phyloP scores from a whole-genome alignment of 1,284 basidiomycete species.

The Ceratobasidium sp. region DNA sequence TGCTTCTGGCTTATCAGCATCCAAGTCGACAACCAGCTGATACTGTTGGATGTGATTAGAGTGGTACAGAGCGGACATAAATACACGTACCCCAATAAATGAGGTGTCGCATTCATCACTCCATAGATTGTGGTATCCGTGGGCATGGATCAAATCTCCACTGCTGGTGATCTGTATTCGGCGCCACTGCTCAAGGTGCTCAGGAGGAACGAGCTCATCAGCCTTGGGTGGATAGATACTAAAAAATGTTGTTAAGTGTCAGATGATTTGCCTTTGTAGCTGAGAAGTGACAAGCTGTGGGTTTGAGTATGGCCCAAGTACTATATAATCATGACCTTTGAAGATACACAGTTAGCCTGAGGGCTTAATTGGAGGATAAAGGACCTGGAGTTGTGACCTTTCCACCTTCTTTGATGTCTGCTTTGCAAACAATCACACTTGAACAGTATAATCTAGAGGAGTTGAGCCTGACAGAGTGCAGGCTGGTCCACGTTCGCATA shows the following conservation, averaged over 20 bases:
- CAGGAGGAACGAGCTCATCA: not conserved
- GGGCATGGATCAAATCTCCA: not conserved
- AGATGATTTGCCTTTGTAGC: conserved; percentile 43
- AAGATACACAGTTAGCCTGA: conserved; percentile 46
- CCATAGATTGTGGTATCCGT: not conserved
- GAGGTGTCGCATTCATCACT: not conserved
- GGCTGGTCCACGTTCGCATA: conserved; percentile 51
- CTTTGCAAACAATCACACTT: conserved; percentile 47
- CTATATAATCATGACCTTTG: conserved; percentile 47
- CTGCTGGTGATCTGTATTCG: not conserved
- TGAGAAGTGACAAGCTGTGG: not conserved
- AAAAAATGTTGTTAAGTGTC: conserved; percentile 44
- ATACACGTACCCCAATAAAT: not conserved
- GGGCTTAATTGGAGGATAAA: not conserved
- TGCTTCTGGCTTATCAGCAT: not conserved
- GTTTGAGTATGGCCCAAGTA: not conserved
- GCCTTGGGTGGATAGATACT: conserved; percentile 8
- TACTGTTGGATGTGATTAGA: not conserved
- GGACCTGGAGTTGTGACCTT: conserved; percentile 41
- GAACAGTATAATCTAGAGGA: conserved; percentile 50
- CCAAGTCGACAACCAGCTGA: not conserved
- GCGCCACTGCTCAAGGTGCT: not conserved
- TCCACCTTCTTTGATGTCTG: conserved; percentile 46
- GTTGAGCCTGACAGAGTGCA: conserved; percentile 49
- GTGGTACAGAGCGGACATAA: not conserved